phyloP scores from a whole-genome alignment of 1,139 yeast species.

The Petasospora fabianii region DNA sequence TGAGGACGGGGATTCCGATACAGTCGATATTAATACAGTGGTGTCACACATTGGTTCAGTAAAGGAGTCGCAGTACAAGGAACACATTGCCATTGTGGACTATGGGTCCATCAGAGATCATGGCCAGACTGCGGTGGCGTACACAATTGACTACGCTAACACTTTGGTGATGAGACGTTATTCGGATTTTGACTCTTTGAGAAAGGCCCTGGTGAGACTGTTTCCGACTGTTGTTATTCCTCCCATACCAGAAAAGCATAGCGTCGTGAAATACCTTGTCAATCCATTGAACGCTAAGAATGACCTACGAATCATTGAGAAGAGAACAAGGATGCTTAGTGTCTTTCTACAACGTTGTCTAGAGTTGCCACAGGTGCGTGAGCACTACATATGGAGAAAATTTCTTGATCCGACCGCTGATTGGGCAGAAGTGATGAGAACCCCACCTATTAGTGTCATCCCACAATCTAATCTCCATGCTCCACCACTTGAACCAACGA shows the following conservation, averaged over 20 bases:
- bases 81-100: constrained; percentile 15
- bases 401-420: constrained; percentile 83
- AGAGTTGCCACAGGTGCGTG: constrained; percentile 45
- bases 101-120: constrained; percentile 28
- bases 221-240: constrained; percentile 86
- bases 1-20: constrained; percentile 4
- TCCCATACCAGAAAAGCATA: constrained; percentile 93
- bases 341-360: constrained; percentile 77
- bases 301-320: constrained; percentile 48
- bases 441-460: constrained; percentile 55
- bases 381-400: constrained; percentile 62
- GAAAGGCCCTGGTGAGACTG: constrained; percentile 63
- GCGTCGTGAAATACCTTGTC: constrained; percentile 40
- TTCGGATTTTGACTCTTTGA: constrained; percentile 84
- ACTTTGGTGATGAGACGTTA: constrained; percentile 74
- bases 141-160: constrained; percentile 64
- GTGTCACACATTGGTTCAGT: neutral
- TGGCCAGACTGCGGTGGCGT: constrained; percentile 70
- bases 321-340: constrained; percentile 72
- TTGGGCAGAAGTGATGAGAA: constrained; percentile 52
- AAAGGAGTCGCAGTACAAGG: constrained; percentile 2
- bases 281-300: constrained; percentile 55
- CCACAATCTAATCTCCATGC: constrained; percentile 52
- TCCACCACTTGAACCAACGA: constrained; percentile 51
- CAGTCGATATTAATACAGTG: neutral